Base-by-base conservation (phyloP, 495 filamentous ascomycete species). In the Bacidia rubella region DNA sequence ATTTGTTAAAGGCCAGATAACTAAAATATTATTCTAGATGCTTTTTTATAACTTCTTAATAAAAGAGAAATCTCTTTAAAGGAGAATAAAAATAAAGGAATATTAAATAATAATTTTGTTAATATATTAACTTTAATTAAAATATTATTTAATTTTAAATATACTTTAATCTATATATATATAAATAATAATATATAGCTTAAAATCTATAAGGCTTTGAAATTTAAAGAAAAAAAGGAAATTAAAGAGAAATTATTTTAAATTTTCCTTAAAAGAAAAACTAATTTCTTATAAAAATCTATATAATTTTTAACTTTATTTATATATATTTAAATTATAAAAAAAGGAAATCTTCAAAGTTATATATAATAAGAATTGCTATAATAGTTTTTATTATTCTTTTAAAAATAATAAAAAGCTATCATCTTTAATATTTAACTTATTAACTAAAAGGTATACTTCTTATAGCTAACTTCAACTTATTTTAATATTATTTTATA, bases 401-500 rank as follows among this genome's bases (percentile, higher is more conserved):
- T 48, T 5, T 48, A 25, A 48, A 25, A 23, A 48, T 22, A 48
- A 24, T 29, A 9, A n/a, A 48, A 25, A 44, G 5, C 7, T 44
- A 44, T 44, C 19, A 20, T 25, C 3, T 48, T 48, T 9, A 22
- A 15, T 24, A 48, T 48, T 25, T 54, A 15, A n/a, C 51, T 29
- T 51, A 25, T 17, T 32, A 50, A 26, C 20, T 51, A 32, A 49
- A 21, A 49, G 17, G 47, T 35, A 51, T 17, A 51, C 24, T 2
- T 51, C 39, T 26, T 26, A 49, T 4, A 49, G 11, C 3, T 38
- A 10, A 45, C 29, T 27, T 35, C 26, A 49, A 21, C 25, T 49
- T 21, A 38, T 38, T 35, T 26, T 38, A 49, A 51, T 38, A 24
- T 38, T 49, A 38, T 51, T 24, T 3, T 17, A 23, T 51, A 54